Percentiles rank a stretch among this genome's conserved stretches.
phyloP scores from a whole-genome alignment of 805 yeast species.

The Priceomyces castillae region DNA sequence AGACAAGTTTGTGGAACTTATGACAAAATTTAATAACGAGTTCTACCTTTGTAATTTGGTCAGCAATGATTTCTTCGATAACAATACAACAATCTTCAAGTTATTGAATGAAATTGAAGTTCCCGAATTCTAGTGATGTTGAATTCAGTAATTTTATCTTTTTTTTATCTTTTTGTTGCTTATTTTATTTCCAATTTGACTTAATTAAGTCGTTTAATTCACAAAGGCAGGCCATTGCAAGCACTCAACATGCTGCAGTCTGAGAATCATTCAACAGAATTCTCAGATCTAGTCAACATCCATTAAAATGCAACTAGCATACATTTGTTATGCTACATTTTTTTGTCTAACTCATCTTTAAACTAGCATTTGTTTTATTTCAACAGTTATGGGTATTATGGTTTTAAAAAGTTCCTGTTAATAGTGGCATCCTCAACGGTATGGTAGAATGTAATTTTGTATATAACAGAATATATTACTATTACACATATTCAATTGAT shows the following conservation, averaged over 20 bases:
- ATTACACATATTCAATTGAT: background rate
- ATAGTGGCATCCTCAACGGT: constrained; percentile 52
- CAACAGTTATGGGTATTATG: constrained; percentile 23
- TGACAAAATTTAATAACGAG: constrained; percentile 48
- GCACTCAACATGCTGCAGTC: constrained; percentile 36
- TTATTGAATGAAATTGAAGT: constrained; percentile 41
- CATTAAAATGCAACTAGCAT: constrained; percentile 4
- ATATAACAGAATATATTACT: background rate
- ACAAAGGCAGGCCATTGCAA: constrained; percentile 21
- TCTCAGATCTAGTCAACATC: constrained; percentile 7
- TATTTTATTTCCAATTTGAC: constrained; percentile 3
- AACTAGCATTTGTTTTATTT: constrained; percentile 21
- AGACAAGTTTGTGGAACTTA: constrained; percentile 37
- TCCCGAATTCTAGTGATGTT: constrained; percentile 11
- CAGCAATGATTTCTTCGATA: constrained; percentile 71
- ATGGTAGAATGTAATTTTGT: constrained; percentile 23
- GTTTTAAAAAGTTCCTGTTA: constrained; percentile 27
- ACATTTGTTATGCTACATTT: constrained; percentile 1
- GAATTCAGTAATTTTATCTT: constrained; percentile 1
- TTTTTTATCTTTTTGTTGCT: constrained; percentile 2
- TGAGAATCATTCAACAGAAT: constrained; percentile 25
- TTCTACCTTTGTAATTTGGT: constrained; percentile 84
- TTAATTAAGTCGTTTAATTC: constrained; percentile 12
- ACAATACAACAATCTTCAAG: constrained; percentile 55
- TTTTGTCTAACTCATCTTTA: background rate